Evolutionary conservation across 371 early-diverging fungal species (phyloP).

Genomic region (Batrachochytrium dendrobatidis): DNA sequence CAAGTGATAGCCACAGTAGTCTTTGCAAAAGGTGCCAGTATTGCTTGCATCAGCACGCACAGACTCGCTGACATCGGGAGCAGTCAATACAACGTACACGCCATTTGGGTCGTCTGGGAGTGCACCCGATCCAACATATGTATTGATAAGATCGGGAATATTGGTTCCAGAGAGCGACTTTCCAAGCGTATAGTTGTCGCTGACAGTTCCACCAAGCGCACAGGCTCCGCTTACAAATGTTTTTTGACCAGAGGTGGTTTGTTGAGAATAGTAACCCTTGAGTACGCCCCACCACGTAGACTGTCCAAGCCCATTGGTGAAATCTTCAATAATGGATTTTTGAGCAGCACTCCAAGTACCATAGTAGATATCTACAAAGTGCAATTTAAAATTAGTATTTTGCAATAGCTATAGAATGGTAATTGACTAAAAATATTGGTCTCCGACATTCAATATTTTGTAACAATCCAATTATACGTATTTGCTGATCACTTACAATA

Average conservation of each 20-base stretch:
- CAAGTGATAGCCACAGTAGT: background rate
- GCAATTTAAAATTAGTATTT: no score
- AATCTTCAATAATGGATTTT: slow-evolving; percentile 35
- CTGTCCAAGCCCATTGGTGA: slow-evolving; percentile 37
- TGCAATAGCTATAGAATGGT: no score
- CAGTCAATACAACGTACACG: slow-evolving; percentile 42
- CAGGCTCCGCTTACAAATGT: slow-evolving; percentile 35
- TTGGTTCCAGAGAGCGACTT: slow-evolving; percentile 29
- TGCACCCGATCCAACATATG: slow-evolving; percentile 41
- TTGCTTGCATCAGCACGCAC: no score
- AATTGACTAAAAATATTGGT: no score
- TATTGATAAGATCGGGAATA: slow-evolving; percentile 32
- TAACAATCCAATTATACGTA: no score
- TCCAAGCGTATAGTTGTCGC: slow-evolving; percentile 37
- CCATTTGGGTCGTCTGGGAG: slow-evolving; percentile 45
- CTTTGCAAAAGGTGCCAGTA: slow-evolving; percentile 26
- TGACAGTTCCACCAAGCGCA: slow-evolving; percentile 40
- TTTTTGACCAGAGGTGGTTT: background rate
- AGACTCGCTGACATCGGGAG: slow-evolving; percentile 33
- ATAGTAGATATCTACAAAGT: no score
- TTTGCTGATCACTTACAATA: no score
- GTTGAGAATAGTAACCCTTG: slow-evolving; percentile 16
- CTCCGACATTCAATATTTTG: no score
- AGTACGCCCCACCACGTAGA: slow-evolving; percentile 40
- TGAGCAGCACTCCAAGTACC: slow-evolving; percentile 40